These are phyloP conservation scores for Plasmodium billcollinsi DNA, from an alignment of 169 alveolate genomes.

Conservation along the genomic window DNA sequence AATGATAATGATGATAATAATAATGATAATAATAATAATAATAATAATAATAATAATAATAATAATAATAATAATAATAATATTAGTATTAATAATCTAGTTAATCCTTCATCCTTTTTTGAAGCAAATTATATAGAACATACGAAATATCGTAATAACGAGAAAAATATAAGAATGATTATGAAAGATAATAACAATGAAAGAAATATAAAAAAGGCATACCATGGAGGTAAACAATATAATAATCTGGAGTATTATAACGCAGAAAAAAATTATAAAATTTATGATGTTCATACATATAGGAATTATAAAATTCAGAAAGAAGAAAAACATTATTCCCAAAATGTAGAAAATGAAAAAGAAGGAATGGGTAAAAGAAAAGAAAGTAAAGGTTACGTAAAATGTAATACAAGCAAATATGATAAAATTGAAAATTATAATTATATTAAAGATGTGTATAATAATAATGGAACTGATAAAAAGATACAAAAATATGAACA, in stretches of 20 bases:
- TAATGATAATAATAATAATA: neutral
- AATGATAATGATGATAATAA: neutral
- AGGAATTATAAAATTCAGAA: too few species aligned
- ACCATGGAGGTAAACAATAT: neutral
- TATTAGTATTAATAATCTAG: neutral
- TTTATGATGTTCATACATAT: too few species aligned
- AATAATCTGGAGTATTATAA: too few species aligned
- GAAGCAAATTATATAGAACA: neutral
- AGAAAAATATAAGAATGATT: too few species aligned
- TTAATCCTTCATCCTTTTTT: neutral
- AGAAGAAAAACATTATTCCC: neutral
- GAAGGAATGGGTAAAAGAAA: neutral
- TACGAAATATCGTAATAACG: neutral
- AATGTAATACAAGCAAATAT: too few species aligned
- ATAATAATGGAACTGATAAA: too few species aligned
- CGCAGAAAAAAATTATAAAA: too few species aligned
- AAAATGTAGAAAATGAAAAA: neutral
- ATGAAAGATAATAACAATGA: neutral
- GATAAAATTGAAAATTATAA: too few species aligned
- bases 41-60: slow-evolving; percentile 1
- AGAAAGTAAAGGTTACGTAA: too few species aligned
- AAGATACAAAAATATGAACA: too few species aligned
- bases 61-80: neutral
- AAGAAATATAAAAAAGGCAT: neutral
- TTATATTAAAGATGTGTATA: too few species aligned